Percentiles rank a stretch among this genome's conserved stretches.
Conservation (phyloP, 2,329 filamentous ascomycete genomes). For the Claviceps capensis region DNA sequence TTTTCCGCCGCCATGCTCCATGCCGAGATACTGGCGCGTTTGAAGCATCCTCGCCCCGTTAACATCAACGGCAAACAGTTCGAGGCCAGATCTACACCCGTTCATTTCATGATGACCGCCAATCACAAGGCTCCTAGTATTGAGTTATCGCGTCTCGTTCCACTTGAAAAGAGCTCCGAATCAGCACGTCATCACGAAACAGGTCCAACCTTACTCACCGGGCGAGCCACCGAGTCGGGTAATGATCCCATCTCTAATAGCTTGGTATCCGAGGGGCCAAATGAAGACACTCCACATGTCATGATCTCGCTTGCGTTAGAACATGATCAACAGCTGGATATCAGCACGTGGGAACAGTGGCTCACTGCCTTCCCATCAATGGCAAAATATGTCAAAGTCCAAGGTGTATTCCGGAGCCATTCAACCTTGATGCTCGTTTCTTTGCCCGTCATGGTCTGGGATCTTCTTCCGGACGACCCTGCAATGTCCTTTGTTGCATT, state of each 20-base stretch:
- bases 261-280: conserved; percentile 28
- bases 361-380: conserved; percentile 40
- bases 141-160: conserved; percentile 30
- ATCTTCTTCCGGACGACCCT: conserved; percentile 41
- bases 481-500: conserved; percentile 46
- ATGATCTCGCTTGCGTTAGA: conserved; percentile 48
- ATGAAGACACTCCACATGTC: conserved; percentile 43
- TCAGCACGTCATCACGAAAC: conserved; percentile 5
- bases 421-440: conserved; percentile 44
- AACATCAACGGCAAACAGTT: conserved; percentile 43
- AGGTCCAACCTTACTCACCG: conserved; percentile 10
- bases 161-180: conserved; percentile 12
- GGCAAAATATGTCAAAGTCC: conserved; percentile 46
- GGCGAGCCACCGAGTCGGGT: conserved; percentile 14
- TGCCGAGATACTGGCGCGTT: conserved; percentile 43
- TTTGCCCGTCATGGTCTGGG: conserved; percentile 46
- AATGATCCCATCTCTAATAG: conserved; percentile 12
- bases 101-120: conserved; percentile 50
- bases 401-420: conserved; percentile 48
- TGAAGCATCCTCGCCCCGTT: conserved; percentile 45
- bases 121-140: conserved; percentile 46
- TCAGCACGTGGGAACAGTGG: conserved; percentile 48
- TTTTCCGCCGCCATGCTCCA: conserved; percentile 49
- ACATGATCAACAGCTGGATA: conserved; percentile 40
- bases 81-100: conserved; percentile 43